phyloP scores from a whole-genome alignment of 2,329 filamentous ascomycete genomes.

The Tolypocladium endophyticum region DNA sequence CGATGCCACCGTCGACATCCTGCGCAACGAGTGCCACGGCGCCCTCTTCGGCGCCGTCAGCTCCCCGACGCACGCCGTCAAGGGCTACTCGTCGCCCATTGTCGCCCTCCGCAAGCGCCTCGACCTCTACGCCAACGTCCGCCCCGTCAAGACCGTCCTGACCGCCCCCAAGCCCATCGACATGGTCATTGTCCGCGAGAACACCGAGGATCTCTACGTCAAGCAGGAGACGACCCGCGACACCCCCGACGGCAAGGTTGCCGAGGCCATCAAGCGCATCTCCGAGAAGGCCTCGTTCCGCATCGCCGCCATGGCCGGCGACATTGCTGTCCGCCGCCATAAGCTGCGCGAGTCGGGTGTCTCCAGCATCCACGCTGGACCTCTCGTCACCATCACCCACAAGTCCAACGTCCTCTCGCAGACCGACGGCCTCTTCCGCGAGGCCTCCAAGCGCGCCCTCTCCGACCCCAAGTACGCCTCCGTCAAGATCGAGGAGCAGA shows the following conservation, averaged over 20 bases:
- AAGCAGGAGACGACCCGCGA: conserved; percentile 88
- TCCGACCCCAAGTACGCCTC: conserved; percentile 50
- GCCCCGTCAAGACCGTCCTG: conserved; percentile 77
- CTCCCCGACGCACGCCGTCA: conserved; percentile 80
- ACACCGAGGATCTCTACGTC: conserved; percentile 97
- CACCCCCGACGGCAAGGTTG: conserved; percentile 68
- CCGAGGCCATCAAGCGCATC: conserved; percentile 97
- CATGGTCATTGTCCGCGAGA: conserved; percentile 96
- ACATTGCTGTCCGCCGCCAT: conserved; percentile 82
- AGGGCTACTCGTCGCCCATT: conserved; percentile 93
- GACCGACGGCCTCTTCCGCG: conserved; percentile 91
- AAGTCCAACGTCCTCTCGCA: conserved; percentile 96
- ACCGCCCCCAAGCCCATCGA: conserved; percentile 66
- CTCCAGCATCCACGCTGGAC: conserved; percentile 51
- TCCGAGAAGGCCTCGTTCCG: conserved; percentile 73
- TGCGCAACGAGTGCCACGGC: conserved; percentile 86
- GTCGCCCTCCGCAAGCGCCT: conserved; percentile 93
- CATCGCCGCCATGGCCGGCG: conserved; percentile 87
- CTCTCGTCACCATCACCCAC: conserved; percentile 92
- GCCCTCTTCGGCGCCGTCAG: conserved; percentile 93
- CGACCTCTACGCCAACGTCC: conserved; percentile 93
- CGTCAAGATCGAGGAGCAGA: conserved; percentile 83
- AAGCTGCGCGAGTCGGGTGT: conserved; percentile 56
- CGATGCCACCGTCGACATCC: conserved; percentile 78
- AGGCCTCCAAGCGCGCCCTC: conserved; percentile 65